These are phyloP conservation scores for Botrytis sinoallii DNA, from an alignment of 2,329 filamentous ascomycete genomes.

Conservation along the genomic window DNA sequence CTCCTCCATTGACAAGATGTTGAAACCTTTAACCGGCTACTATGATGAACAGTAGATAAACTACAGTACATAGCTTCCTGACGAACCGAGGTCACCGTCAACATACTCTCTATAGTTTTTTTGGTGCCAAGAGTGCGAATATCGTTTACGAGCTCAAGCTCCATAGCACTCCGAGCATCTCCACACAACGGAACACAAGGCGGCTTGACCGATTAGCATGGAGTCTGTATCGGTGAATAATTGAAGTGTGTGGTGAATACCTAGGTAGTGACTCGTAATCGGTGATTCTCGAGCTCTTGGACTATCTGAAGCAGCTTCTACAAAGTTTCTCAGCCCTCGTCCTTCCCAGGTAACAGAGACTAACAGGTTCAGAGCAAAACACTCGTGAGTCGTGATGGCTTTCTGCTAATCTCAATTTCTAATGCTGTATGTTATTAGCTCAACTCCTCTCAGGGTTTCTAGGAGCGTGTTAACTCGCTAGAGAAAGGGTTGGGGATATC, in stretches of 20 bases:
- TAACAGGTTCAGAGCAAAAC: not conserved
- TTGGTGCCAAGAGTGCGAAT: not conserved
- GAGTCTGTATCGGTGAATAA: not conserved
- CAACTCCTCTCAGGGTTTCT: not conserved
- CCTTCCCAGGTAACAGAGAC: not conserved
- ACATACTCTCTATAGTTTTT: not conserved
- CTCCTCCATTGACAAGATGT: not conserved
- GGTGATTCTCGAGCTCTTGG: not conserved
- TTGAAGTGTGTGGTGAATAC: not conserved
- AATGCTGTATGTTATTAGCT: not conserved
- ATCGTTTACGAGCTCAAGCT: not conserved
- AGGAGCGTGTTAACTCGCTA: not conserved
- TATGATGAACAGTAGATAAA: not conserved
- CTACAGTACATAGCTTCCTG: too few relatives aligned
- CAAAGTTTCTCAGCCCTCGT: not conserved
- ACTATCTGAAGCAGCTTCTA: not conserved
- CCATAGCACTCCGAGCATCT: constrained; percentile 5
- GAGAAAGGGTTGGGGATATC: not conserved
- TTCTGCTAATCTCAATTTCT: not conserved
- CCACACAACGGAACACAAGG: not conserved
- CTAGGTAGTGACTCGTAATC: not conserved
- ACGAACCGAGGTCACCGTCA: not conserved
- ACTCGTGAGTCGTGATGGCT: not conserved
- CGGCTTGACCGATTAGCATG: not conserved
- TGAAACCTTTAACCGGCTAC: not conserved